Evolutionary conservation across 148 eudicot genomes (phyloP).

Genomic region (Chenopodium suecicum): DNA sequence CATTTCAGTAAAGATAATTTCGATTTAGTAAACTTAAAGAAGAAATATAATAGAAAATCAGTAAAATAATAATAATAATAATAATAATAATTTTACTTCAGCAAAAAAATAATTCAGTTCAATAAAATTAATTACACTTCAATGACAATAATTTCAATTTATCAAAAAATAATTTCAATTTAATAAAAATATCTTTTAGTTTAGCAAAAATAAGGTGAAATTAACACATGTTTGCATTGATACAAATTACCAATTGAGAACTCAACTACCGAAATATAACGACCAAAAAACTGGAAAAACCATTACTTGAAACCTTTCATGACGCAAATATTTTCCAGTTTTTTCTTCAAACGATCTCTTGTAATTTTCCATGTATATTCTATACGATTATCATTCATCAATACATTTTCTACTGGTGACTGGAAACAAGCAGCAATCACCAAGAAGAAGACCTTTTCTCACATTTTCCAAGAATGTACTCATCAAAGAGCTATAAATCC

Average conservation of each 20-base stretch:
- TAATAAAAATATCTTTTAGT: no score
- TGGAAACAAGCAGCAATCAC: background rate
- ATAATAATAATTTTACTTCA: no score
- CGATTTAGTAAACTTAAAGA: no score
- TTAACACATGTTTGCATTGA: background rate
- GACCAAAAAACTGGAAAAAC: slow-evolving; percentile 1
- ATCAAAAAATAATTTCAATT: no score
- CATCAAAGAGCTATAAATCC: slow-evolving; percentile 41
- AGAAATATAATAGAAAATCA: no score
- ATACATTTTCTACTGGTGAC: slow-evolving; percentile 25
- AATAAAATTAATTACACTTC: no score
- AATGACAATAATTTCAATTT: no score
- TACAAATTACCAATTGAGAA: background rate
- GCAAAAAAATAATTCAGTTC: no score
- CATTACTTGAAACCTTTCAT: slow-evolving; percentile 15
- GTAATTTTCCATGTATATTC: background rate
- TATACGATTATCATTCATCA: slow-evolving; percentile 14
- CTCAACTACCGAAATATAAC: background rate
- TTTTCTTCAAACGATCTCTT: background rate
- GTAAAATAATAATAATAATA: no score
- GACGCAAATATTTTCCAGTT: slow-evolving; percentile 11
- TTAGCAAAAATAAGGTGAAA: no score
- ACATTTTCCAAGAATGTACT: slow-evolving; percentile 69
- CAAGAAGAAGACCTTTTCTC: slow-evolving; percentile 56
- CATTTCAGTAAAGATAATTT: no score